phyloP scores from a whole-genome alignment of 2,329 filamentous ascomycete species.

The Acrocalymma vagum region DNA sequence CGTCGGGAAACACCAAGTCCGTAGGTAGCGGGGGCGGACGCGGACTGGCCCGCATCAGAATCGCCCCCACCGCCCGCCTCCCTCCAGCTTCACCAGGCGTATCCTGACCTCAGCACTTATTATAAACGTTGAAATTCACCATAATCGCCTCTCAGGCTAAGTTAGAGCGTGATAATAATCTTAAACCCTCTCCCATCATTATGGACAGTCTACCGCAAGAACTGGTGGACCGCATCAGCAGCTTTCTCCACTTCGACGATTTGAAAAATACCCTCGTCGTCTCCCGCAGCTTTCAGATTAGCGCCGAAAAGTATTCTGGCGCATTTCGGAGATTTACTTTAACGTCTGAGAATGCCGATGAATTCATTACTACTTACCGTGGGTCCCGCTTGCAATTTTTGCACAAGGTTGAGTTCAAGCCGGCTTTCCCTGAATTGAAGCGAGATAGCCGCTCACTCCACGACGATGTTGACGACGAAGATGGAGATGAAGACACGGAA shows the following conservation, averaged over 20 bases:
- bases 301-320: conserved; percentile 20
- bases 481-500: conserved; percentile 4
- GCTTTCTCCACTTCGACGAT: conserved; percentile 12
- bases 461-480: no score
- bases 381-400: conserved; percentile 17
- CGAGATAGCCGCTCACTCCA: no score
- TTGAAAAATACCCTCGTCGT: conserved; percentile 22
- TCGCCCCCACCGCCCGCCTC: no score
- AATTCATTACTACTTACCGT: conserved; percentile 15
- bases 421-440: conserved; percentile 11
- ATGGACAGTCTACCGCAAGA: conserved; percentile 24
- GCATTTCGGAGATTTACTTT: conserved; percentile 15
- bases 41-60: no score
- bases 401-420: conserved; percentile 11
- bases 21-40: no score
- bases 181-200: no score
- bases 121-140: no score
- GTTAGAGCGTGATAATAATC: no score
- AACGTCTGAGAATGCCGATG: conserved; percentile 4
- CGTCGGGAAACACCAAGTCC: no score
- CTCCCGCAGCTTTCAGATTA: conserved; percentile 12
- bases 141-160: no score
- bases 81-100: no score
- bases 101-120: no score
- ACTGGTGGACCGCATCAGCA: conserved; percentile 24